These are phyloP conservation scores for Malania oleifera DNA, from an alignment of 164 flowering plant genomes.

Conservation along the genomic window DNA sequence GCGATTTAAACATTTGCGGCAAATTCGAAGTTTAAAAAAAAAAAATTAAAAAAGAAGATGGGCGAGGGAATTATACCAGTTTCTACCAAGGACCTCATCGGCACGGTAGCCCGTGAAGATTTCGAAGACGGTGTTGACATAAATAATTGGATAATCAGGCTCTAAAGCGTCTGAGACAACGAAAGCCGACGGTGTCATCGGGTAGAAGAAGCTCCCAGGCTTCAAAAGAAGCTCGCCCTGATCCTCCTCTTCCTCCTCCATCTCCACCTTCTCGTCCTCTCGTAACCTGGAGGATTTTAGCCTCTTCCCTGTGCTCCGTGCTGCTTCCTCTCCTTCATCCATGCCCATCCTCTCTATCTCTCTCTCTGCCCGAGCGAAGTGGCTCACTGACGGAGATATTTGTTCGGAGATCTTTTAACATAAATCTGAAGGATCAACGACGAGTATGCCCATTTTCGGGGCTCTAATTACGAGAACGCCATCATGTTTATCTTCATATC, in stretches of 20 bases:
- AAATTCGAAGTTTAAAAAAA: too few relatives aligned
- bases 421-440: neutral
- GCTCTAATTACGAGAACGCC: too few relatives aligned
- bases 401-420: neutral
- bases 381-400: neutral
- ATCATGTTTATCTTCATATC: too few relatives aligned
- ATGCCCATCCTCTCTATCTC: neutral
- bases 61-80: conserved; percentile 41
- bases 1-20: neutral
- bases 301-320: conserved; percentile 26
- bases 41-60: neutral
- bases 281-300: conserved; percentile 11
- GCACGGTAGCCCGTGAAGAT: conserved; percentile 76
- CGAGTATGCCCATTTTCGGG: neutral
- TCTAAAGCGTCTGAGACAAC: conserved; percentile 88
- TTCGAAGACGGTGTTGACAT: conserved; percentile 78
- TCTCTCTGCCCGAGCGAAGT: neutral
- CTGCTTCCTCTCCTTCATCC: conserved; percentile 2
- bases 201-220: conserved; percentile 39
- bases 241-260: conserved; percentile 18
- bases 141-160: conserved; percentile 75
- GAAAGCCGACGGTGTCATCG: conserved; percentile 53
- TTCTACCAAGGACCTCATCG: conserved; percentile 79
- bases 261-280: conserved; percentile 12
- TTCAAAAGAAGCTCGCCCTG: conserved; percentile 26